These are phyloP conservation scores for Neurospora sp. DNA, from an alignment of 495 filamentous ascomycete genomes.

Conservation along the genomic window DNA sequence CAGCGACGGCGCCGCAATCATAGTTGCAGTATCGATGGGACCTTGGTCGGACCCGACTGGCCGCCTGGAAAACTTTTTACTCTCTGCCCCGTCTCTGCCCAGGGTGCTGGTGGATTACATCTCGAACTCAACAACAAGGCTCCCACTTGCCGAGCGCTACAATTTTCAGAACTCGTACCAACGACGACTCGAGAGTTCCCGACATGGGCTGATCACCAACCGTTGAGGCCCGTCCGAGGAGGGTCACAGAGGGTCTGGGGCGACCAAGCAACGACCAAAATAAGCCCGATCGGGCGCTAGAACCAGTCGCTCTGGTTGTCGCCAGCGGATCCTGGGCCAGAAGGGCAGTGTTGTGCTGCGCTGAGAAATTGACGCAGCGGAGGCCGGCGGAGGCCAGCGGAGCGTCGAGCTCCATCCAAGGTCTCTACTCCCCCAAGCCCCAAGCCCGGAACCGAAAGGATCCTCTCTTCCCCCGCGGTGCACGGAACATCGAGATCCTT, in stretches of 20 bases:
- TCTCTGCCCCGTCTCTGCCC: not conserved
- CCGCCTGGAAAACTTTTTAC: not conserved
- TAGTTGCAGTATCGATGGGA: not conserved
- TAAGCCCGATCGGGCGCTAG: not conserved
- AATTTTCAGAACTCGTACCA: not conserved
- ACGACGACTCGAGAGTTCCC: not conserved
- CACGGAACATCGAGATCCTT: not conserved
- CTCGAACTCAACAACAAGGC: not conserved
- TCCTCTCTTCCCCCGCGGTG: not conserved
- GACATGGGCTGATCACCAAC: not conserved
- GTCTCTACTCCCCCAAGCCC: not conserved
- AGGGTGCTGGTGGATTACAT: not conserved
- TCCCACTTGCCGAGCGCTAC: not conserved
- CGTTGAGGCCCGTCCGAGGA: not conserved
- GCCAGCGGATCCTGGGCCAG: not conserved
- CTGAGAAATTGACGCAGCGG: not conserved
- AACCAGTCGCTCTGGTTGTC: not conserved
- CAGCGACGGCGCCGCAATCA: not conserved
- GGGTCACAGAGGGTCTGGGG: not conserved
- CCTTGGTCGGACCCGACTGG: not conserved
- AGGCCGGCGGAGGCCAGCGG: not conserved
- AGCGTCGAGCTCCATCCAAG: not conserved
- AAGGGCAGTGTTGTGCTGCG: not conserved
- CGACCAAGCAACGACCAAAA: not conserved
- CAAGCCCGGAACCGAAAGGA: not conserved